These are phyloP conservation scores for Ilyonectria mors-panacis DNA, from an alignment of 2,329 filamentous ascomycete genomes.

Conservation along the genomic window DNA sequence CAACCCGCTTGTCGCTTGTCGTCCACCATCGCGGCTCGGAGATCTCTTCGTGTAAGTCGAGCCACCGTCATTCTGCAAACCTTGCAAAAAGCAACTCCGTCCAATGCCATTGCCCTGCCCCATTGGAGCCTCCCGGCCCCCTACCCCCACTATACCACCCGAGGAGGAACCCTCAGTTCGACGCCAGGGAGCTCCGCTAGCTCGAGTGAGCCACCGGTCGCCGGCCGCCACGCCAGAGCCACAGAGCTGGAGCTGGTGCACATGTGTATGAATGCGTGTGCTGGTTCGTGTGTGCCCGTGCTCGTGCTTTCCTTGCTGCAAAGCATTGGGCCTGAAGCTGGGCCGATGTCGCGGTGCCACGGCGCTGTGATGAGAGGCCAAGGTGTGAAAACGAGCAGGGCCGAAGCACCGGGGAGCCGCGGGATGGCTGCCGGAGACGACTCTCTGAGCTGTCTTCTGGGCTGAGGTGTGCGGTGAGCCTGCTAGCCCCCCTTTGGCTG, in stretches of 20 bases:
- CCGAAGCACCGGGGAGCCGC: slow-evolving; percentile 43
- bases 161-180: slow-evolving; percentile 39
- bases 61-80: slow-evolving; percentile 37
- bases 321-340: slow-evolving; percentile 1
- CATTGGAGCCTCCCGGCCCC: slow-evolving; percentile 35
- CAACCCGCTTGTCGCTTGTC: slow-evolving; percentile 29
- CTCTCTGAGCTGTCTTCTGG: slow-evolving; percentile 32
- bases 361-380: neutral
- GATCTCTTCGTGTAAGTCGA: slow-evolving; percentile 46
- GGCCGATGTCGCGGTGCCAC: slow-evolving; percentile 4
- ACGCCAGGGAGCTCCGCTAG: slow-evolving; percentile 42
- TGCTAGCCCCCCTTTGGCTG: neutral
- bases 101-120: slow-evolving; percentile 30
- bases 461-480: slow-evolving; percentile 47
- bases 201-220: slow-evolving; percentile 41
- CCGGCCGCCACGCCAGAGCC: slow-evolving; percentile 5
- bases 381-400: slow-evolving; percentile 14
- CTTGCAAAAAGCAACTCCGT: slow-evolving; percentile 37
- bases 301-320: neutral
- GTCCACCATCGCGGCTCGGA: slow-evolving; percentile 36
- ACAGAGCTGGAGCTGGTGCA: slow-evolving; percentile 18
- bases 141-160: slow-evolving; percentile 48
- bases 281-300: neutral
- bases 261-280: neutral
- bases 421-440: slow-evolving; percentile 29